Conservation (phyloP, 1,284 basidiomycete species). For the Fistulinella cinereoalba region DNA sequence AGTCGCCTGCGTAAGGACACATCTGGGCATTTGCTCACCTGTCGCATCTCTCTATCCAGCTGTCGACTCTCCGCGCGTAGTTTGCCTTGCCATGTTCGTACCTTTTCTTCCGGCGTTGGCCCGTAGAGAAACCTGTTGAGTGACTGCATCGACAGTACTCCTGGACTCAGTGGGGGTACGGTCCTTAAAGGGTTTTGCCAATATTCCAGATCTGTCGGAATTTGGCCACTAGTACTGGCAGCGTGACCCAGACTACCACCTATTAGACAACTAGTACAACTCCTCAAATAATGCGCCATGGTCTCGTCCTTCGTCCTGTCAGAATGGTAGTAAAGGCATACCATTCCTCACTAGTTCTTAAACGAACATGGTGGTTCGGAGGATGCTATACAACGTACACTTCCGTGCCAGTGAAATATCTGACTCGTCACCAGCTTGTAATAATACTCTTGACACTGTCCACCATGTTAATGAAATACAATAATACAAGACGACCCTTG, state of each 20-base stretch:
- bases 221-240: neutral
- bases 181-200: constrained; percentile 12
- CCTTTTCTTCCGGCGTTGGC: constrained; percentile 89
- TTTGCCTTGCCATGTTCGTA: constrained; percentile 85
- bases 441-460: too few relatives aligned
- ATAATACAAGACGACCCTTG: too few relatives aligned
- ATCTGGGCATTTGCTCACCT: constrained; percentile 54
- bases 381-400: too few relatives aligned
- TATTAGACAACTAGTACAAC: too few relatives aligned
- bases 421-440: too few relatives aligned
- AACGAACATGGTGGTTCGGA: too few relatives aligned
- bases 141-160: constrained; percentile 61
- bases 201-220: constrained; percentile 5
- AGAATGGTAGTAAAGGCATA: too few relatives aligned
- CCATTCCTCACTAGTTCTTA: too few relatives aligned
- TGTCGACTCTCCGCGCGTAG: constrained; percentile 76
- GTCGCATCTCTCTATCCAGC: constrained; percentile 89
- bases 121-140: constrained; percentile 93
- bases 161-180: constrained; percentile 2
- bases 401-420: too few relatives aligned
- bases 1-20: constrained; percentile 21
- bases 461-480: too few relatives aligned
- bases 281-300: too few relatives aligned
- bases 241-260: neutral
- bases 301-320: too few relatives aligned